Evolutionary conservation across 176 grass and related monocot genomes (phyloP).

Genomic region (Tillandsia fasciculata): DNA sequence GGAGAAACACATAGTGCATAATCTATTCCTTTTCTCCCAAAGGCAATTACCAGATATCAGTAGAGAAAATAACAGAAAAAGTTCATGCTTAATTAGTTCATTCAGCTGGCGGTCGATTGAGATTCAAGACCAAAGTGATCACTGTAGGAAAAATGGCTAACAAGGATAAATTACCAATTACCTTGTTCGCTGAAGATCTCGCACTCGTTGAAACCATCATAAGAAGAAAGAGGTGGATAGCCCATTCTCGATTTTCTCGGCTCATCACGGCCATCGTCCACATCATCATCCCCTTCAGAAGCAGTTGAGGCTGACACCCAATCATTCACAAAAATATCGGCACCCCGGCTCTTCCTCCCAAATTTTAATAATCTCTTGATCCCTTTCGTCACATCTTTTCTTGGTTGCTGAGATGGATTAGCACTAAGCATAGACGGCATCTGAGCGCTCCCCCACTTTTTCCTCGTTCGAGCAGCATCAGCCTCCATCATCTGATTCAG

Average conservation of each 20-base stretch:
- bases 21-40: too few relatives aligned
- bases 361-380: constrained; percentile 96
- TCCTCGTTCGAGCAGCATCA: constrained; percentile 75
- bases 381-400: constrained; percentile 88
- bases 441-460: constrained; percentile 91
- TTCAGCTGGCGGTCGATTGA: background rate
- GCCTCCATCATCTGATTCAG: constrained; percentile 59
- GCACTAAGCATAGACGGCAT: constrained; percentile 42
- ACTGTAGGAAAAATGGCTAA: background rate
- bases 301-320: constrained; percentile 96
- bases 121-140: background rate
- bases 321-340: constrained; percentile 60
- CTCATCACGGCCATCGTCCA: constrained; percentile 67
- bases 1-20: too few relatives aligned
- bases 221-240: constrained; percentile 34
- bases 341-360: constrained; percentile 72
- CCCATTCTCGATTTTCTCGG: constrained; percentile 81
- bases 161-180: constrained; percentile 14
- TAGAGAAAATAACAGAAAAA: background rate
- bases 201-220: constrained; percentile 63
- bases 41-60: background rate
- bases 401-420: constrained; percentile 58
- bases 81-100: background rate
- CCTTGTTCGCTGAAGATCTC: constrained; percentile 79
- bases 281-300: constrained; percentile 91